Percentiles rank a stretch among this genome's conserved stretches.
Evolutionary conservation across 2,329 filamentous ascomycete genomes (phyloP).

Genomic region (Penicillium thymicola): DNA sequence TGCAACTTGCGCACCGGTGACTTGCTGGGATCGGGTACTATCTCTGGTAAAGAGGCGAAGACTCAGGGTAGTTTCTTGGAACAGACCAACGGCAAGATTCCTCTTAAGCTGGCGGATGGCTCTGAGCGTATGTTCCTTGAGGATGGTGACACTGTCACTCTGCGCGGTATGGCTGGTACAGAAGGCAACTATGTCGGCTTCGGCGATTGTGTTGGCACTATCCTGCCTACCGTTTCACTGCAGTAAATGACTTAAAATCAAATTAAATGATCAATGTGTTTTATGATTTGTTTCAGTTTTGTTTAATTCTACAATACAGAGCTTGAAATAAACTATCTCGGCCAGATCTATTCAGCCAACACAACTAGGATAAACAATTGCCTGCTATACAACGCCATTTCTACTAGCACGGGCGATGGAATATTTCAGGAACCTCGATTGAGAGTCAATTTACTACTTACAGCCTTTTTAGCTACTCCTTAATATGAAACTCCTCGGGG

Average conservation of each 20-base stretch:
- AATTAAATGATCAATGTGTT: constrained; percentile 4
- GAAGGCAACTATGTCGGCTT: constrained; percentile 71
- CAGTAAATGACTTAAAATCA: constrained; percentile 14
- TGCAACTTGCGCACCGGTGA: constrained; percentile 73
- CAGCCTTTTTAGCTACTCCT: not conserved
- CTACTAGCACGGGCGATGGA: not conserved
- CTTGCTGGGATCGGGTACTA: constrained; percentile 74
- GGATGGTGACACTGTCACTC: constrained; percentile 68
- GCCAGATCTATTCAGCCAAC: not conserved
- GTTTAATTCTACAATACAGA: constrained; percentile 2
- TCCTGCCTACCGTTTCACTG: constrained; percentile 48
- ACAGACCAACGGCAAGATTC: constrained; percentile 65
- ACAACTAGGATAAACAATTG: not conserved
- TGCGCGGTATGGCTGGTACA: constrained; percentile 65
- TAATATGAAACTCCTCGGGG: constrained; percentile 44
- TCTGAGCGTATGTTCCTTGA: constrained; percentile 69
- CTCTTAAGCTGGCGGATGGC: constrained; percentile 60
- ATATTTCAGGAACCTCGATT: not conserved
- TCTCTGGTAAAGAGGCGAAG: constrained; percentile 59
- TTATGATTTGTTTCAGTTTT: not conserved
- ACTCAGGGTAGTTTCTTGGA: constrained; percentile 70
- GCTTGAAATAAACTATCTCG: constrained; percentile 2
- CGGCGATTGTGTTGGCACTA: constrained; percentile 66
- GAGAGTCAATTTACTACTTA: not conserved
- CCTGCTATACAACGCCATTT: not conserved